Conservation (phyloP, 345 rosid species). For the Durio zibethinus region DNA sequence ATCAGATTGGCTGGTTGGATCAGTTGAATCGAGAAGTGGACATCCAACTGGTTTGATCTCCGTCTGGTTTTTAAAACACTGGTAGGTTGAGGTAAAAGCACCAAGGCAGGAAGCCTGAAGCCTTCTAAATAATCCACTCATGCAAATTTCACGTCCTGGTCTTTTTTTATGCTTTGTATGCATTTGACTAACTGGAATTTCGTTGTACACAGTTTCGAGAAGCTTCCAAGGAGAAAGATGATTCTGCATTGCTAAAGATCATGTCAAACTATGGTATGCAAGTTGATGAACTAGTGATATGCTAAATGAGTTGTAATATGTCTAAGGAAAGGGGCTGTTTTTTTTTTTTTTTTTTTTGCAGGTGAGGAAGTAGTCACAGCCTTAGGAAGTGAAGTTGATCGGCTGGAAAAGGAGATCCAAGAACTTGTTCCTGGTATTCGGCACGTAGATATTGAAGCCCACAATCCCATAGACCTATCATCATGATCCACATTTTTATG, state of each 20-base stretch:
- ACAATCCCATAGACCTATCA: slow-evolving; percentile 59
- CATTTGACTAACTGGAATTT: slow-evolving; percentile 11
- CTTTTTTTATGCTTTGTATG: neutral
- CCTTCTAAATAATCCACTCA: too few relatives aligned
- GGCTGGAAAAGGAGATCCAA: slow-evolving; percentile 92
- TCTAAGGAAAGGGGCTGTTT: neutral
- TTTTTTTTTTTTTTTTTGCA: slow-evolving; percentile 33
- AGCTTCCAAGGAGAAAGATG: slow-evolving; percentile 62
- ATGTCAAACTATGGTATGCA: slow-evolving; percentile 85
- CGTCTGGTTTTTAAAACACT: neutral
- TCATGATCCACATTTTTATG: slow-evolving; percentile 23
- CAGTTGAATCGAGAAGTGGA: neutral
- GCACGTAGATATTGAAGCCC: slow-evolving; percentile 97
- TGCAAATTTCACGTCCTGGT: neutral
- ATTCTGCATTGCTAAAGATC: slow-evolving; percentile 58
- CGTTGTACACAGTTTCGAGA: slow-evolving; percentile 61
- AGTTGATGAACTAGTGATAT: neutral
- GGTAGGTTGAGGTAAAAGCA: neutral
- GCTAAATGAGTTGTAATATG: slow-evolving; percentile 1
- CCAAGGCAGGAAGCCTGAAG: neutral
- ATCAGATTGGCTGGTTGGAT: neutral
- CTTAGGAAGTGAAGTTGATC: slow-evolving; percentile 94
- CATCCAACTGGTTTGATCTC: neutral
- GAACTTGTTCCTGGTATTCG: slow-evolving; percentile 95
- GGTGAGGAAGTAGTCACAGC: slow-evolving; percentile 99